Base-by-base conservation (phyloP, 192 early-diverging fungal genomes). In the Neocallimastix lanati region DNA sequence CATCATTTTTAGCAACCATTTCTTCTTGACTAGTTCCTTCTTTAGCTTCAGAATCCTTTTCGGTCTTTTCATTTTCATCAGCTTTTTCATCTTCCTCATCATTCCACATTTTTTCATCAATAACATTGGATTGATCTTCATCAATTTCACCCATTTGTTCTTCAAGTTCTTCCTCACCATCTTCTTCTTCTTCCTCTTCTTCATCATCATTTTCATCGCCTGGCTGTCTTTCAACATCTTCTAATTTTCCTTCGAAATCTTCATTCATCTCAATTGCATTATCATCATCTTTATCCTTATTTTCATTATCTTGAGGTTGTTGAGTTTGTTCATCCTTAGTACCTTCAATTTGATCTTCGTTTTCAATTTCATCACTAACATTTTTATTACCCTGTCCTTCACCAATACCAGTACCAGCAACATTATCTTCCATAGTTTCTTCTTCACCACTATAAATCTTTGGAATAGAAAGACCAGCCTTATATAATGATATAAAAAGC, bases 81-180 rank as follows among this genome's bases (percentile, higher is more conserved):
- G 11, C 79, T 15, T 87, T 76, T 37, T 90, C 86, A 27, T 86
- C 86, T 30, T 87, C 86, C 78, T 94, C 93, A 82, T 96, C 96
- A 77, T 92, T 94, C 97, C 97, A 99, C 89, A 99, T 89, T 87
- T 97, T 96, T 80, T 99, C 96, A 81, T 99, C 97, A 28, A 99
- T 90, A 0, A 92, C 92, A 78, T 96, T 92, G 1, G 93, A 93
- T 78, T 94, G 92, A 80, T 93, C 89, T 30, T 92, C 89, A 81
- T 96, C 95, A 11, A 98, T 86, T 77, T 99, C 91, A 35, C 96
- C 97, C 85, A 97, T 92, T 82, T 95, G 91, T 86, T 67, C 50
- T 67, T 96, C 94, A 82, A 87, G 82, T 28, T 94, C 90, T 12
- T 90, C 85, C 29, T 91, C 90, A n/a, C 94, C 91, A 11, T 91